These are phyloP conservation scores for Hypoxylon rickii DNA, from an alignment of 495 filamentous ascomycete species.

Conservation along the genomic window DNA sequence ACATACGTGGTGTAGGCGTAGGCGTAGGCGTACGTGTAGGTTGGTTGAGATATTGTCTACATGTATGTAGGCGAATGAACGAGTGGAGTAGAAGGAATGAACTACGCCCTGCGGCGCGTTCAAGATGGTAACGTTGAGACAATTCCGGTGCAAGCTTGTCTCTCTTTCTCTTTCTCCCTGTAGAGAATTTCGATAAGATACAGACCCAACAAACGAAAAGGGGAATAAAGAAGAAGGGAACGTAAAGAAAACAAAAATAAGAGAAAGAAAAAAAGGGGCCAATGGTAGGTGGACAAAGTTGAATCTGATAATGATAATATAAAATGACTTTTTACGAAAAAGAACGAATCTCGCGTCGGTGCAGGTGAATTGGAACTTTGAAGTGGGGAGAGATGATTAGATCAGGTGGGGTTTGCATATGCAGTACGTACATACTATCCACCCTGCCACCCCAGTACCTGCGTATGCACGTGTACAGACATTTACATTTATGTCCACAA, in stretches of 20 bases:
- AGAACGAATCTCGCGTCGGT: not conserved
- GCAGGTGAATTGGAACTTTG: not conserved
- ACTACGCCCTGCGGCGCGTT: not conserved
- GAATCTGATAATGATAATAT: not conserved
- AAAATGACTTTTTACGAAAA: not conserved
- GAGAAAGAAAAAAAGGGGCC: not conserved
- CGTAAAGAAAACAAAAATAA: not conserved
- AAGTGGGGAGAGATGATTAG: not conserved
- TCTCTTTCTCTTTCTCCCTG: not conserved
- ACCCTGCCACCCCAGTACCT: too few species aligned
- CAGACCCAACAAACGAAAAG: not conserved
- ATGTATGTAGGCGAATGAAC: not conserved
- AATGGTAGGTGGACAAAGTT: not conserved
- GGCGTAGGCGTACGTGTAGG: too few species aligned
- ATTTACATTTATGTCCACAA: not conserved
- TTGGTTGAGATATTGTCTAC: not conserved
- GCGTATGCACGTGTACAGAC: not conserved
- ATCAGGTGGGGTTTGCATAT: not conserved
- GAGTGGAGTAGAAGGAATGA: not conserved
- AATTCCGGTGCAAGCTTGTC: not conserved
- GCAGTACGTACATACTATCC: not conserved
- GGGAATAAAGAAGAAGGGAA: not conserved
- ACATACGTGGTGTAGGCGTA: too few species aligned
- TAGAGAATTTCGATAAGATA: not conserved
- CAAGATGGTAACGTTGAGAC: too few species aligned